Conservation (phyloP, 306 rosid genomes). For the Crataegus laevigata region DNA sequence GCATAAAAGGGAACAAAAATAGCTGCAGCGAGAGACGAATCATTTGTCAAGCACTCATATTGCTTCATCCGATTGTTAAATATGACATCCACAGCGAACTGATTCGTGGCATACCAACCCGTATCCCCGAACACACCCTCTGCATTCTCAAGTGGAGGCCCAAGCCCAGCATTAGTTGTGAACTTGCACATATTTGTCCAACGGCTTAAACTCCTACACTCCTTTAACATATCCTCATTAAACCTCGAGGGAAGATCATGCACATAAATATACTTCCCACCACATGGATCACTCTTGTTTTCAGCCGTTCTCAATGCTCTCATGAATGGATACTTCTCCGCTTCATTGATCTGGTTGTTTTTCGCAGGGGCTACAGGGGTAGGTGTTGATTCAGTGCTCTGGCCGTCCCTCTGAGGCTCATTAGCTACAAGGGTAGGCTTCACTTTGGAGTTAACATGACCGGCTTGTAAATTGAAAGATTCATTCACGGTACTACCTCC, state of each 20-base stretch:
- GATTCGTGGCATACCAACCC: slow-evolving; percentile 94
- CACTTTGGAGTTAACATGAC: slow-evolving; percentile 19
- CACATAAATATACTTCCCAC: slow-evolving; percentile 90
- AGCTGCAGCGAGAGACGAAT: slow-evolving; percentile 85
- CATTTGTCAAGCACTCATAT: slow-evolving; percentile 78
- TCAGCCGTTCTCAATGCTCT: slow-evolving; percentile 60
- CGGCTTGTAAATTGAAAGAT: slow-evolving; percentile 21
- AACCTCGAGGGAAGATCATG: slow-evolving; percentile 87
- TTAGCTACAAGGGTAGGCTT: slow-evolving; percentile 19
- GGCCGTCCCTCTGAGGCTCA: background rate
- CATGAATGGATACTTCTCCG: slow-evolving; percentile 47
- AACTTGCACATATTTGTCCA: slow-evolving; percentile 99
- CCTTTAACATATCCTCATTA: slow-evolving; percentile 90
- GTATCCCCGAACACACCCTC: slow-evolving; percentile 81
- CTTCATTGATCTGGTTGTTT: background rate
- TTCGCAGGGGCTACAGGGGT: background rate
- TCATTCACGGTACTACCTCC: slow-evolving; percentile 27
- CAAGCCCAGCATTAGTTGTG: slow-evolving; percentile 88
- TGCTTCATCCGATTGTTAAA: slow-evolving; percentile 93
- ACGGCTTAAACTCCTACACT: slow-evolving; percentile 68
- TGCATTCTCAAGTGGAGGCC: slow-evolving; percentile 88
- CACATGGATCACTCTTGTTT: slow-evolving; percentile 94
- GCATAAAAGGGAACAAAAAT: slow-evolving; percentile 94
- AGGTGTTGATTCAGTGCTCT: background rate
- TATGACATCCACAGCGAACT: slow-evolving; percentile 92